Base-by-base conservation (phyloP, 2,329 filamentous ascomycete species). In the Ceratocystis destructans region DNA sequence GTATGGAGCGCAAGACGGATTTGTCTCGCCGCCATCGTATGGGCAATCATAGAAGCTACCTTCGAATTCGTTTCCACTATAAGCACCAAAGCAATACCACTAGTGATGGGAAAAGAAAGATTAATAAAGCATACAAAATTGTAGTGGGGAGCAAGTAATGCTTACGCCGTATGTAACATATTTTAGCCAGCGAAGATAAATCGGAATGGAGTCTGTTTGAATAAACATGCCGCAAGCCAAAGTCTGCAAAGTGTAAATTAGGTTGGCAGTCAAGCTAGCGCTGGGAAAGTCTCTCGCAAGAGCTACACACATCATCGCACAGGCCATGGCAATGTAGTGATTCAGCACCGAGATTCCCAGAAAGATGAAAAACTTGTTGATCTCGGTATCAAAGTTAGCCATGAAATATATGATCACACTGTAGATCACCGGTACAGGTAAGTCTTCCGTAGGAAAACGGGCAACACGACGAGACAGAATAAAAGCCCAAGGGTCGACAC, bases 161-260 rank as follows among this genome's bases (percentile, higher is more conserved):
- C 78, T 72, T 74, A 81, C 80, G 25, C 81, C 79, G 69, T 85
- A 87, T 0, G 83, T 81, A 28, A 80, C 79, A 77, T 84, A 87
- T 72, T 90, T 91, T 1, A 88, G 76, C 88, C 88, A 92, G 66
- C 87, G 80, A n/a, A 90, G 83, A 70, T 90, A 92, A 0, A 91
- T 78, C 0, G 88, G 87, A 2, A 92, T 88, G 4, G 85, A 84
- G 64, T 88, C 83, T 10, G 80, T 79, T 72, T 91, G 87, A 15
- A 91, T 83, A 70, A 92, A 91, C 73, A 87, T 90, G 0, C 88
- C 88, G 69, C 87, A 90, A 0, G 85, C 85, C 77, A 90, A 84
- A 1, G 82, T 87, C 72, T 92, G 88, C 22, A 91, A 70, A 0
- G 88, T 92, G 70, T 86, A 91, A 0, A 80, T 82, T 61, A 91